Evolutionary conservation across 306 rosid genomes (phyloP).

Genomic region (Medicago ruthenica): DNA sequence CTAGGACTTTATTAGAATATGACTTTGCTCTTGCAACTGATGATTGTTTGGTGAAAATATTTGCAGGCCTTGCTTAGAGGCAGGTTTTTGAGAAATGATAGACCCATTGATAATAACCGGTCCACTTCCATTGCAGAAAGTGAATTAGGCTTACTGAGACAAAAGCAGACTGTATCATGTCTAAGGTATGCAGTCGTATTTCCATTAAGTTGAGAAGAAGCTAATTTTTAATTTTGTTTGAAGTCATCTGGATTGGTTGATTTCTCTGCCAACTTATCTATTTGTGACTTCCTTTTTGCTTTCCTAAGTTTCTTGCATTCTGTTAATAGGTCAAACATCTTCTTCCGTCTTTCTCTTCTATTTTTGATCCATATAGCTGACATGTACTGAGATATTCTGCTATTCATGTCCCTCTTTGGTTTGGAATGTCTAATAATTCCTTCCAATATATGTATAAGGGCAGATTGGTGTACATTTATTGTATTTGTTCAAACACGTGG

Average conservation of each 20-base stretch:
- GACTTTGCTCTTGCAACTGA: constrained; percentile 43
- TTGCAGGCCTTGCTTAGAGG: constrained; percentile 94
- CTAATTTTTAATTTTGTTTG: constrained; percentile 7
- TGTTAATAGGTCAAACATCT: constrained; percentile 15
- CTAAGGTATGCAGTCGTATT: constrained; percentile 68
- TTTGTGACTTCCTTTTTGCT: not conserved
- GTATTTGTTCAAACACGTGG: constrained; percentile 34
- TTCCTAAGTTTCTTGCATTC: constrained; percentile 2
- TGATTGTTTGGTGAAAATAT: constrained; percentile 35
- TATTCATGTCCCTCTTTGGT: constrained; percentile 10
- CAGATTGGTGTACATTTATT: constrained; percentile 14
- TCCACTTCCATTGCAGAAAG: constrained; percentile 80
- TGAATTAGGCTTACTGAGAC: constrained; percentile 91
- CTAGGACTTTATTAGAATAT: constrained; percentile 27
- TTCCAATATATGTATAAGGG: constrained; percentile 27
- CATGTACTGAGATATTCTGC: not conserved
- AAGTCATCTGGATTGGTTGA: constrained; percentile 34
- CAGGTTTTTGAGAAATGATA: constrained; percentile 89
- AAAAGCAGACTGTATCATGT: constrained; percentile 88
- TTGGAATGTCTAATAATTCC: constrained; percentile 11
- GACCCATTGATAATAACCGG: constrained; percentile 63
- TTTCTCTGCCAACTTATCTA: constrained; percentile 5
- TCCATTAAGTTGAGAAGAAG: constrained; percentile 16
- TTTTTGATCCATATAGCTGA: constrained; percentile 23
- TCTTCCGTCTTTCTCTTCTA: constrained; percentile 26